A percentile compares a stretch with the other conserved stretches of the same genome.
phyloP scores from a whole-genome alignment of 2,329 filamentous ascomycete species.

The Apiospora hydei region DNA sequence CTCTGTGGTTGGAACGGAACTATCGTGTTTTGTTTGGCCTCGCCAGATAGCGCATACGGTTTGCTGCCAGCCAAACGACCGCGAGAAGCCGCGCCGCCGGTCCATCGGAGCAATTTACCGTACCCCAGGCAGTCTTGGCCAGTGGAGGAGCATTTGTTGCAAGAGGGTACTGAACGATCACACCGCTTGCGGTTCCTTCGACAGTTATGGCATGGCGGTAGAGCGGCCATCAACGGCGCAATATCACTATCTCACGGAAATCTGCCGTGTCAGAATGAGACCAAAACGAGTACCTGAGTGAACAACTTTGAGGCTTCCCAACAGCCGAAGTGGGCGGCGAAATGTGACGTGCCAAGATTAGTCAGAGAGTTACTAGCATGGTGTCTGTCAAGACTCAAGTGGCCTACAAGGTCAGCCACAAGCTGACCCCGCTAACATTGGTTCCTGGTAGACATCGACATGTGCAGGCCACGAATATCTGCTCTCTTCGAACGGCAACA shows the following conservation, averaged over 20 bases:
- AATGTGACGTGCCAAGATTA: slow-evolving; percentile 14
- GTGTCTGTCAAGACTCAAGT: neutral
- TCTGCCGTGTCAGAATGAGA: neutral
- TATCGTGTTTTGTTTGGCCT: neutral
- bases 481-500: neutral
- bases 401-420: slow-evolving; percentile 12
- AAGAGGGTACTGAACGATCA: slow-evolving; percentile 65
- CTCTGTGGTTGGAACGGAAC: neutral
- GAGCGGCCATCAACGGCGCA: slow-evolving; percentile 32
- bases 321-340: slow-evolving; percentile 1
- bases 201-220: slow-evolving; percentile 67
- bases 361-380: neutral
- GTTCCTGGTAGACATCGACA: neutral
- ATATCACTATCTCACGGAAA: neutral
- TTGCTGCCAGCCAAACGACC: slow-evolving; percentile 49
- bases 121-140: slow-evolving; percentile 69
- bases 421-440: neutral
- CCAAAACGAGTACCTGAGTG: slow-evolving; percentile 1
- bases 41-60: slow-evolving; percentile 22
- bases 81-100: slow-evolving; percentile 57
- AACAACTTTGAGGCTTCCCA: neutral
- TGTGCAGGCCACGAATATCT: neutral
- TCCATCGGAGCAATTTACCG: slow-evolving; percentile 67
- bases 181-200: slow-evolving; percentile 67
- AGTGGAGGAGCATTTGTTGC: slow-evolving; percentile 63